phyloP scores from a whole-genome alignment of 352 stramenopile species.

The Phytopythium oedochilum region DNA sequence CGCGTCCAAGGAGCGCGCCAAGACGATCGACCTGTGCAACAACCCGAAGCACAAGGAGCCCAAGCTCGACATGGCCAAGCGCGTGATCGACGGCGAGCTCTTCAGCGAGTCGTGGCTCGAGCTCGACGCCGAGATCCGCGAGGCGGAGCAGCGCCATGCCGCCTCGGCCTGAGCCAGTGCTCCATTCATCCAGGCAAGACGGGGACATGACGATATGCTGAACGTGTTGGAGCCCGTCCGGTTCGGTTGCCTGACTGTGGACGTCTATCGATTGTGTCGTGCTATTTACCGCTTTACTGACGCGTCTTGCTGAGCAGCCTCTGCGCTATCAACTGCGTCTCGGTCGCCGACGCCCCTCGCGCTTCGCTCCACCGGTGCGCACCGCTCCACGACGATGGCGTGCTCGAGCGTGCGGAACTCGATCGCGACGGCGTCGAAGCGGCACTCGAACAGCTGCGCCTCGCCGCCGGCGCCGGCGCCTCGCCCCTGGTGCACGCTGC shows the following conservation, averaged over 20 bases:
- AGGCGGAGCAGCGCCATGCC: conserved; percentile 29
- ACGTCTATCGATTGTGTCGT: neutral
- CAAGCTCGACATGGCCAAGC: conserved; percentile 99
- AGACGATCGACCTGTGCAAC: conserved; percentile 99
- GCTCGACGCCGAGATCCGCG: conserved; percentile 96
- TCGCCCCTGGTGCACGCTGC: conserved; percentile 74
- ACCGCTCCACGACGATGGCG: conserved; percentile 59
- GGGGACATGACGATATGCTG: neutral
- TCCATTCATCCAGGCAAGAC: neutral
- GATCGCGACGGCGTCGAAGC: conserved; percentile 72
- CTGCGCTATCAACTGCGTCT: neutral
- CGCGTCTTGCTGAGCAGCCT: neutral
- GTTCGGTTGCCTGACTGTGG: neutral
- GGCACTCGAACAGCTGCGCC: conserved; percentile 62
- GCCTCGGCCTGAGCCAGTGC: neutral
- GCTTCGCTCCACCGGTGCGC: conserved; percentile 7
- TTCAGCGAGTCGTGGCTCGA: conserved; percentile 99
- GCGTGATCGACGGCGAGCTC: conserved; percentile 95
- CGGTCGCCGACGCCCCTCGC: too few species aligned
- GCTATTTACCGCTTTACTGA: neutral
- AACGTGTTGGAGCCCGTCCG: neutral
- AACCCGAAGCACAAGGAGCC: conserved; percentile 99
- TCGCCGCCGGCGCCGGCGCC: conserved; percentile 35
- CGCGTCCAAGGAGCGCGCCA: conserved; percentile 95
- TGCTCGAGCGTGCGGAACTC: conserved; percentile 70